These are phyloP conservation scores for Neofusicoccum ribis DNA, from an alignment of 2,329 filamentous ascomycete species.

Conservation along the genomic window DNA sequence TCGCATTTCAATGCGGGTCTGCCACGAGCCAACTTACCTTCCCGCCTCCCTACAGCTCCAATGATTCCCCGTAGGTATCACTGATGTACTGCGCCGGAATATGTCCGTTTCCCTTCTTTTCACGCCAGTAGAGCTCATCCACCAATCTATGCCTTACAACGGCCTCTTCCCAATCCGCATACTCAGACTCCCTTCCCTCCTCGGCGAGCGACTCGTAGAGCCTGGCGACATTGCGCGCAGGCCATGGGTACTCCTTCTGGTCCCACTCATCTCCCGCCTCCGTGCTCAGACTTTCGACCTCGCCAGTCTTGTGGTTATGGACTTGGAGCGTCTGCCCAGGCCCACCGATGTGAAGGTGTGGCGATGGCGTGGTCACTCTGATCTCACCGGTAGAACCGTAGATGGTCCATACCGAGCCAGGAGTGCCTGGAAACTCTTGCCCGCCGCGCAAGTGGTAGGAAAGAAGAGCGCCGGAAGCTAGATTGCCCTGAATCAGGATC, in stretches of 20 bases:
- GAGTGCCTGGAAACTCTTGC: constrained; percentile 50
- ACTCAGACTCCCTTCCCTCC: constrained; percentile 27
- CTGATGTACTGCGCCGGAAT: neutral
- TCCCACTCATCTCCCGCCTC: constrained; percentile 41
- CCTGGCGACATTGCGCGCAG: constrained; percentile 47
- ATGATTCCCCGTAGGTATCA: constrained; percentile 18
- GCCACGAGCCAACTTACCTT: neutral
- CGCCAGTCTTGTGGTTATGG: constrained; percentile 50
- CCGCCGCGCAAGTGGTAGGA: constrained; percentile 51
- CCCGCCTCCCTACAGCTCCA: constrained; percentile 14
- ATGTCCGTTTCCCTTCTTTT: constrained; percentile 26
- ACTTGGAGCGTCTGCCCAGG: constrained; percentile 51
- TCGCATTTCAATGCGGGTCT: too few species aligned
- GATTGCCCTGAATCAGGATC: constrained; percentile 41
- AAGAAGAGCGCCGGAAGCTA: constrained; percentile 45
- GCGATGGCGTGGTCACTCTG: constrained; percentile 37
- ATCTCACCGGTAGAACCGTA: constrained; percentile 48
- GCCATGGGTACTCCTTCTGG: constrained; percentile 43
- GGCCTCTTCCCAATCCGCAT: constrained; percentile 37
- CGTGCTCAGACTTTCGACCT: constrained; percentile 35
- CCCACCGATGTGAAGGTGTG: constrained; percentile 28
- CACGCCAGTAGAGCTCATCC: constrained; percentile 37
- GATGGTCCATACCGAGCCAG: constrained; percentile 52
- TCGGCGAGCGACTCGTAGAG: constrained; percentile 59
- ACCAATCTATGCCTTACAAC: constrained; percentile 38